Evolutionary conservation across 495 filamentous ascomycete genomes (phyloP).

Genomic region (Aspergillus wentii): DNA sequence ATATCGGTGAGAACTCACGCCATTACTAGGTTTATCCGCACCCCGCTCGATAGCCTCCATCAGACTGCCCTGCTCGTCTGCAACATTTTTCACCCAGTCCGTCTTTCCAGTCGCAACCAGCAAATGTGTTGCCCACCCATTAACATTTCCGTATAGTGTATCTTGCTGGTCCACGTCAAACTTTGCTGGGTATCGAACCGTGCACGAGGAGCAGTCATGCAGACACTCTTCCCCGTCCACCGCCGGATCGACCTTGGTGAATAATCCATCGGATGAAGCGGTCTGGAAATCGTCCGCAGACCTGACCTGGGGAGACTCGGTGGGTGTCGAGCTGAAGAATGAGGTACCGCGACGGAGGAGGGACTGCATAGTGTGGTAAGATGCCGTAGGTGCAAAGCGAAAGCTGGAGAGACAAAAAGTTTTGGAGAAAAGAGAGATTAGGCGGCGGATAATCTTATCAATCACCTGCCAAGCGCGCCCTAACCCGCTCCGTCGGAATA

Average conservation of each 20-base stretch:
- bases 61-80: conserved; percentile 85
- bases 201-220: conserved; percentile 84
- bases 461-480: conserved; percentile 10
- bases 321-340: conserved; percentile 24
- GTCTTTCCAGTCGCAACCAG: conserved; percentile 92
- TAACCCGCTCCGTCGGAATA: too few relatives aligned
- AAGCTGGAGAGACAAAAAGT: neutral
- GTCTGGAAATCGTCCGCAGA: conserved; percentile 35
- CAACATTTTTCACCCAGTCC: conserved; percentile 89
- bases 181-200: conserved; percentile 68
- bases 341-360: conserved; percentile 33
- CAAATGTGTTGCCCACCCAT: conserved; percentile 84
- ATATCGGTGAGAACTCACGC: conserved; percentile 46
- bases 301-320: conserved; percentile 18
- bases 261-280: conserved; percentile 31
- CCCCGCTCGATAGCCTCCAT: conserved; percentile 83
- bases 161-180: conserved; percentile 73
- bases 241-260: conserved; percentile 53
- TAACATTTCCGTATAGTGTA: conserved; percentile 79
- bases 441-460: conserved; percentile 12
- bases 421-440: neutral
- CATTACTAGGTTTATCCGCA: conserved; percentile 62
- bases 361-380: conserved; percentile 22
- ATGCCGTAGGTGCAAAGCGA: neutral
- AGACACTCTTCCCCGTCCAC: conserved; percentile 88